Conservation (phyloP, 306 rosid species). For the Begonia peltatifolia region DNA sequence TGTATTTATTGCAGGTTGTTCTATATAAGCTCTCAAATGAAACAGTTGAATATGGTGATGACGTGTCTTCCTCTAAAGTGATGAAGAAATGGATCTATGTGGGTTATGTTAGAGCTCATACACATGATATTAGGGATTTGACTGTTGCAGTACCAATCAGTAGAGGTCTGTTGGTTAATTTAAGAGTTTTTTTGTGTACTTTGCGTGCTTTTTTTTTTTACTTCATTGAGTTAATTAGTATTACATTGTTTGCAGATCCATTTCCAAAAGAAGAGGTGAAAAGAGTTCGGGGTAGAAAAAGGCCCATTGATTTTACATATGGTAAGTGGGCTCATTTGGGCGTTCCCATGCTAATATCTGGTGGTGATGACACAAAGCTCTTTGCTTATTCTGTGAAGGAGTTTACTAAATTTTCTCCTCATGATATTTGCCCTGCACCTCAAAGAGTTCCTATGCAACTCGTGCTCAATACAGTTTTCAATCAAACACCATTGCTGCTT, state of each 20-base stretch:
- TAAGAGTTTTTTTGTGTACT: slow-evolving; percentile 3
- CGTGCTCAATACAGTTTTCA: slow-evolving; percentile 44
- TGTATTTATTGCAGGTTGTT: slow-evolving; percentile 41
- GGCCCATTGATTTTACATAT: slow-evolving; percentile 45
- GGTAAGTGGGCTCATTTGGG: slow-evolving; percentile 90
- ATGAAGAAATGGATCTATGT: slow-evolving; percentile 69
- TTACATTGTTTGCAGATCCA: slow-evolving; percentile 30
- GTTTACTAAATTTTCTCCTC: slow-evolving; percentile 65
- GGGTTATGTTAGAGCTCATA: slow-evolving; percentile 64
- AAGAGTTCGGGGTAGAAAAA: slow-evolving; percentile 32
- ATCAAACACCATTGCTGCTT: slow-evolving; percentile 51
- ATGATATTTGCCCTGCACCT: slow-evolving; percentile 91
- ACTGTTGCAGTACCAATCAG: slow-evolving; percentile 78
- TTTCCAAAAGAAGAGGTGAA: slow-evolving; percentile 46
- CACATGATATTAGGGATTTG: slow-evolving; percentile 80
- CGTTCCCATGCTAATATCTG: slow-evolving; percentile 92
- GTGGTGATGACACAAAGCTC: slow-evolving; percentile 92
- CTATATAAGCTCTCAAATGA: slow-evolving; percentile 64
- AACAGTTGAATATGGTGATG: slow-evolving; percentile 19
- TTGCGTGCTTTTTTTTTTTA: background rate
- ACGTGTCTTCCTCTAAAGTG: slow-evolving; percentile 12
- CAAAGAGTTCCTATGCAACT: slow-evolving; percentile 78
- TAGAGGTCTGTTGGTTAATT: slow-evolving; percentile 46
- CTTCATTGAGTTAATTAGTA: background rate
- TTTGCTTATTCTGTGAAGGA: slow-evolving; percentile 79